Conservation (phyloP, 106 monocot genomes). For the Allium fistulosum region DNA sequence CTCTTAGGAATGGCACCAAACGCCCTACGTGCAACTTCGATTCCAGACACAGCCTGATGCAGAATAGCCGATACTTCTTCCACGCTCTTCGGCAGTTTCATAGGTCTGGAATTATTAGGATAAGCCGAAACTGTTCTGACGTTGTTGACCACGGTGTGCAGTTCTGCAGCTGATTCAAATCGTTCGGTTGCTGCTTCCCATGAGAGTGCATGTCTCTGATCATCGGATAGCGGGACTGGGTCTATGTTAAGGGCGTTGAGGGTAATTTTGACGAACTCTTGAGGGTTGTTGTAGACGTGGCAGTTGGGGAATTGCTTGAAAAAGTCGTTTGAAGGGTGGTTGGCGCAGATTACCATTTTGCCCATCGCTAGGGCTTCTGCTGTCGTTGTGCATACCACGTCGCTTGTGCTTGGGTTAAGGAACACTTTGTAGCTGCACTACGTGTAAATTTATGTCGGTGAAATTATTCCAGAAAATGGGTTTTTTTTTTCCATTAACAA, state of each 20-base stretch:
- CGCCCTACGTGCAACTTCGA: constrained; percentile 35
- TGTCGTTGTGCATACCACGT: constrained; percentile 95
- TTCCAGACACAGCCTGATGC: constrained; percentile 48
- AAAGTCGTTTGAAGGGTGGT: constrained; percentile 80
- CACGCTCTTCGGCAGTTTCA: constrained; percentile 21
- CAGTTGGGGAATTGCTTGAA: constrained; percentile 84
- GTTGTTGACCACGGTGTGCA: constrained; percentile 9
- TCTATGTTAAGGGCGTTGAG: constrained; percentile 33
- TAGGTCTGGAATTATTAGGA: constrained; percentile 9
- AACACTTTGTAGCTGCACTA: constrained; percentile 76
- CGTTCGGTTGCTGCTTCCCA: constrained; percentile 71
- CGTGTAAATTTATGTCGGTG: background rate
- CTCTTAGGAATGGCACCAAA: constrained; percentile 63
- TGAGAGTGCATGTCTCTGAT: constrained; percentile 46
- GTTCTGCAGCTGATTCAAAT: constrained; percentile 39
- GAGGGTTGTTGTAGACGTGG: constrained; percentile 32
- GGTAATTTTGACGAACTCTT: constrained; percentile 50
- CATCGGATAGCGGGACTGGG: constrained; percentile 38
- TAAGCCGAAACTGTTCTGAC: background rate
- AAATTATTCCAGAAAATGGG: too few species aligned
- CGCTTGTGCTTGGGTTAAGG: constrained; percentile 80
- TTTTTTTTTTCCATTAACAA: too few species aligned
- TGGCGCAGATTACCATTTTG: constrained; percentile 70
- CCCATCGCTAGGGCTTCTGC: constrained; percentile 87
- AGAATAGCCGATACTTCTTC: constrained; percentile 52